Base-by-base conservation (phyloP, 129 eudicot species). In the Kitagawia praeruptora region DNA sequence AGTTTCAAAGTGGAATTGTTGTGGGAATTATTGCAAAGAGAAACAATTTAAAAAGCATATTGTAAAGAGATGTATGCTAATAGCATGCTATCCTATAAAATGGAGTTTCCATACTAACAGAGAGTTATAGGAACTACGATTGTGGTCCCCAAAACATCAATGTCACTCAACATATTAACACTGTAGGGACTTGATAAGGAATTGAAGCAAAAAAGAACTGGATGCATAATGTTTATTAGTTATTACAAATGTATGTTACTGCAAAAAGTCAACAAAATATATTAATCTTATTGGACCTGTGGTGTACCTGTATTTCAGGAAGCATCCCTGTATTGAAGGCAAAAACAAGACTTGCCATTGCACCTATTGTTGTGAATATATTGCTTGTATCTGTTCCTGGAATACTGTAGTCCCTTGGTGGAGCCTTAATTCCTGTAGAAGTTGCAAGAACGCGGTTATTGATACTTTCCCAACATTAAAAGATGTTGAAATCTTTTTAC, bases 311-410 rank as follows among this genome's bases (percentile, higher is more conserved):
- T 53, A 96, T 96, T 84, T 96, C 99, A 25, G 99, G 99, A 58
- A 96, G 95, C 99, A 96, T 96, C 83, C 99, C 98, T 10, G 99
- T 95, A 83, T 92, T 95, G 85, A 92, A 92, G 18, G 96, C 87
- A 82, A 95, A 95, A 81, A 92, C 95, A 70, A 90, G 93, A 84
- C 88, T 92, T 69, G 97, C 97, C 79, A 89, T 80, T 80, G 97
- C 97, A 85, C 99, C 96, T 13, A 95, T 86, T 48, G 88, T 92
- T 14, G 95, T 89, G 81, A 95, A 92, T 72, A 85, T 79, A 85
- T 80, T 90, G 85, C 90, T 74, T 37, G 76, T 25, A 46, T 34
- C 41, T 25, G 90, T 70, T 77, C 94, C 92, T 4, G 90, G 93
- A 54, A 90, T 87, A 79, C 77, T 83, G 73, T 92, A 92, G 83